phyloP scores from a whole-genome alignment of 805 yeast species.

The Metschnikowia sp. region DNA sequence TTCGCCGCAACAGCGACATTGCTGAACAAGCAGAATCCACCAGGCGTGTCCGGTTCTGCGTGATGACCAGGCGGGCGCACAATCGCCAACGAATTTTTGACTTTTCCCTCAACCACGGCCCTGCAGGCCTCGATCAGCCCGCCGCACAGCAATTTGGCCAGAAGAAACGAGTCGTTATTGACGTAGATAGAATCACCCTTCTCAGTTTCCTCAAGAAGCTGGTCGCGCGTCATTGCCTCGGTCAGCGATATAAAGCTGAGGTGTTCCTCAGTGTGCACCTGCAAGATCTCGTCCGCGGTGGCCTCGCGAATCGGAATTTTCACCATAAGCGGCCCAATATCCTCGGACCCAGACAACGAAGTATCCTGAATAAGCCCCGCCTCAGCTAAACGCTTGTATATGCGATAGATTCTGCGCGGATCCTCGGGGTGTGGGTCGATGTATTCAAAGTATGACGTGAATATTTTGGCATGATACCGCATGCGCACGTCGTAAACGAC shows the following conservation, averaged over 20 bases:
- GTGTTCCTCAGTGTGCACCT: slow-evolving; percentile 83
- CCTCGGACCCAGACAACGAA: slow-evolving; percentile 64
- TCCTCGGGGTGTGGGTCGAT: slow-evolving; percentile 99
- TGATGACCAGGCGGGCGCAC: slow-evolving; percentile 99
- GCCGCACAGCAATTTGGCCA: slow-evolving; percentile 93
- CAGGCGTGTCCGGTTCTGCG: slow-evolving; percentile 96
- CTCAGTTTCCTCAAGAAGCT: slow-evolving; percentile 78
- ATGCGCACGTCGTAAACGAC: slow-evolving; percentile 93
- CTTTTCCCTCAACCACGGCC: slow-evolving; percentile 90
- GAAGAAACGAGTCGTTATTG: slow-evolving; percentile 81
- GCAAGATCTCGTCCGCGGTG: slow-evolving; percentile 73
- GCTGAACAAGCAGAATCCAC: slow-evolving; percentile 94
- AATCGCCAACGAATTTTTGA: slow-evolving; percentile 88
- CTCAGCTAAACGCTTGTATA: slow-evolving; percentile 90
- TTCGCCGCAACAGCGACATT: slow-evolving; percentile 97
- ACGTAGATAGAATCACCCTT: slow-evolving; percentile 92
- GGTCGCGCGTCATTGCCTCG: slow-evolving; percentile 71
- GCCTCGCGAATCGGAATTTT: slow-evolving; percentile 93
- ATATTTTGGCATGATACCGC: slow-evolving; percentile 95
- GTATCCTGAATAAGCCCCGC: slow-evolving; percentile 86
- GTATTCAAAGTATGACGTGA: slow-evolving; percentile 87
- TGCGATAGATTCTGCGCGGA: slow-evolving; percentile 91
- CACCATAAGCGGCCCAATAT: slow-evolving; percentile 81
- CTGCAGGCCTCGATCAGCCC: slow-evolving; percentile 95
- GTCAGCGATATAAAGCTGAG: slow-evolving; percentile 72